Conservation (phyloP, 805 yeast species). For the Yarrowia osloensis region DNA sequence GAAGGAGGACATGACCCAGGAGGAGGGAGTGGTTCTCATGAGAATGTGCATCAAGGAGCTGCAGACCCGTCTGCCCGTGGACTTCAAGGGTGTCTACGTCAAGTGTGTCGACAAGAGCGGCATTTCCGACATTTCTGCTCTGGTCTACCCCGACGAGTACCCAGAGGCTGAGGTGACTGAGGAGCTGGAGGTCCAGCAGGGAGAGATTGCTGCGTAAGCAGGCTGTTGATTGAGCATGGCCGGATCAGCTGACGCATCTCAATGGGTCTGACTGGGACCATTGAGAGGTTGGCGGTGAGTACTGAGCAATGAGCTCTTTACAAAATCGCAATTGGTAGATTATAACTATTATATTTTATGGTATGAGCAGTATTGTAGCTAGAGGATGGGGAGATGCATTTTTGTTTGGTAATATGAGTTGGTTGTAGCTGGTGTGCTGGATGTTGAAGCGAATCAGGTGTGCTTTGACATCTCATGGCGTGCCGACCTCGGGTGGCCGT, state of each 20-base stretch:
- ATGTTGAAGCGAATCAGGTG: background rate
- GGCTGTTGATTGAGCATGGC: background rate
- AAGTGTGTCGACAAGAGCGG: conserved; percentile 69
- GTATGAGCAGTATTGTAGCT: too few species aligned
- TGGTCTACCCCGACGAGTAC: conserved; percentile 21
- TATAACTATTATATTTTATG: conserved; percentile 12
- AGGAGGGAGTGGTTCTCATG: conserved; percentile 77
- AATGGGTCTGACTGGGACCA: background rate
- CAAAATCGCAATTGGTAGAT: background rate
- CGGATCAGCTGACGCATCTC: background rate
- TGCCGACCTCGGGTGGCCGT: background rate
- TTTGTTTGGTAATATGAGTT: too few species aligned
- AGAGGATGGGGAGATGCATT: background rate
- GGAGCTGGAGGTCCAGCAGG: conserved; percentile 23
- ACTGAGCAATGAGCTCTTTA: background rate
- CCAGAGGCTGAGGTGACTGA: background rate
- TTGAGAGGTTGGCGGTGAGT: background rate
- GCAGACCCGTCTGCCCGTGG: conserved; percentile 83
- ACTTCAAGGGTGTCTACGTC: conserved; percentile 81
- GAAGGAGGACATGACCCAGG: conserved; percentile 68
- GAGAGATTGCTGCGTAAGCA: conserved; percentile 6
- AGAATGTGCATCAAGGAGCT: conserved; percentile 76
- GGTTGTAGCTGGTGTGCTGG: too few species aligned
- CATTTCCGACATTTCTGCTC: conserved; percentile 38
- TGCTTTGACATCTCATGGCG: background rate